These are phyloP conservation scores for Aspergillus ruber DNA, from an alignment of 2,329 filamentous ascomycete genomes.

Conservation along the genomic window DNA sequence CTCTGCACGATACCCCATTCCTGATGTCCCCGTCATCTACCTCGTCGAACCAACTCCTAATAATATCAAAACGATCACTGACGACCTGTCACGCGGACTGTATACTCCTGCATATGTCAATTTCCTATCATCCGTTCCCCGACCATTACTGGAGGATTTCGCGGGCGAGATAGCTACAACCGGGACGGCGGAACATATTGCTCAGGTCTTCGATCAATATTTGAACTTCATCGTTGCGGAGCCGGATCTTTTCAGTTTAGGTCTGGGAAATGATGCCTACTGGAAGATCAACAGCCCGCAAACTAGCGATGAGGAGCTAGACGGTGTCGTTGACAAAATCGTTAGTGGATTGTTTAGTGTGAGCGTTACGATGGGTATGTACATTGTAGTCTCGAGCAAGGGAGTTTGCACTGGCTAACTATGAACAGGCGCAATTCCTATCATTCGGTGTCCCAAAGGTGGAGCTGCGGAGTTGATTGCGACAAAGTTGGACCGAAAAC, in stretches of 20 bases:
- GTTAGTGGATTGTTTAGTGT: constrained; percentile 97
- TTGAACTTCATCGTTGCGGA: constrained; percentile 96
- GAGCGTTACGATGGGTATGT: constrained; percentile 88
- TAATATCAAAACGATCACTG: constrained; percentile 77
- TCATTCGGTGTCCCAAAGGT: constrained; percentile 89
- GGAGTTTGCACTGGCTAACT: constrained; percentile 4
- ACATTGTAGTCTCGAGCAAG: background rate
- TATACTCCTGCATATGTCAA: constrained; percentile 96
- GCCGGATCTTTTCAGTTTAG: constrained; percentile 88
- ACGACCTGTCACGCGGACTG: constrained; percentile 76
- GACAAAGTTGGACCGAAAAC: constrained; percentile 87
- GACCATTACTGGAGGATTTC: constrained; percentile 89
- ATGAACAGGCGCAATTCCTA: constrained; percentile 70
- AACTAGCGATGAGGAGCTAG: constrained; percentile 83
- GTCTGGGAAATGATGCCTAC: constrained; percentile 88
- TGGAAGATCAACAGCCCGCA: constrained; percentile 93
- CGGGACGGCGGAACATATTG: constrained; percentile 80
- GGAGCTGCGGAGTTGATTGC: constrained; percentile 92
- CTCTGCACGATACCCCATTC: constrained; percentile 77
- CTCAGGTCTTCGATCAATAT: constrained; percentile 93
- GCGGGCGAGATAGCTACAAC: constrained; percentile 78
- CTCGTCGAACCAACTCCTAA: constrained; percentile 80
- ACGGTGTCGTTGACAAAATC: constrained; percentile 79
- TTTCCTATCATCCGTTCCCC: constrained; percentile 87
- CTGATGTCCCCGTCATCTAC: constrained; percentile 93